phyloP scores from a whole-genome alignment of 495 filamentous ascomycete genomes.

The Entonaema liquescens region DNA sequence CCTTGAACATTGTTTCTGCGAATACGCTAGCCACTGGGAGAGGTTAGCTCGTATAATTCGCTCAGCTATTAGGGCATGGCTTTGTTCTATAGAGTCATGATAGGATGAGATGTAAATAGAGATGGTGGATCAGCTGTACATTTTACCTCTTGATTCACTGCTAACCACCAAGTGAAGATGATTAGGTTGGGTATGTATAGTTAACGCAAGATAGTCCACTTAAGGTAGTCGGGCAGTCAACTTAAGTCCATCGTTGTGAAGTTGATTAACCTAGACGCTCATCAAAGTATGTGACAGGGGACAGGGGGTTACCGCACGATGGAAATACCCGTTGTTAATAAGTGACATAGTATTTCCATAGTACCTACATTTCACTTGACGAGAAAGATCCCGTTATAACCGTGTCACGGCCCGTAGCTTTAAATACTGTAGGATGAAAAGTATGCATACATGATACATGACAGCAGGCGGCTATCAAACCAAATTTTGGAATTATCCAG shows the following conservation, averaged over 20 bases:
- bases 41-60: slow-evolving; percentile 2
- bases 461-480: slow-evolving; percentile 32
- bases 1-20: background rate
- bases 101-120: background rate
- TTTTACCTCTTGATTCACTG: background rate
- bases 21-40: background rate
- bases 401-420: background rate
- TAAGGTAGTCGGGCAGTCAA: background rate
- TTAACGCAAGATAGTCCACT: too few species aligned
- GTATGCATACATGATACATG: background rate
- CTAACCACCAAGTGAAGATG: background rate
- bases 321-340: slow-evolving; percentile 4
- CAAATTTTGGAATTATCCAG: slow-evolving; percentile 19
- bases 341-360: background rate
- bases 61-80: background rate
- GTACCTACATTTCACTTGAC: background rate
- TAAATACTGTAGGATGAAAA: background rate
- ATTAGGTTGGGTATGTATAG: too few species aligned
- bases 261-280: background rate
- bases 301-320: background rate
- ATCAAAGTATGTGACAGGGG: background rate
- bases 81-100: background rate
- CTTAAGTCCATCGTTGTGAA: background rate
- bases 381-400: background rate
- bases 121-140: background rate